Base-by-base conservation (phyloP, 2,329 filamentous ascomycete species). In the Cordyceps pruinosa region DNA sequence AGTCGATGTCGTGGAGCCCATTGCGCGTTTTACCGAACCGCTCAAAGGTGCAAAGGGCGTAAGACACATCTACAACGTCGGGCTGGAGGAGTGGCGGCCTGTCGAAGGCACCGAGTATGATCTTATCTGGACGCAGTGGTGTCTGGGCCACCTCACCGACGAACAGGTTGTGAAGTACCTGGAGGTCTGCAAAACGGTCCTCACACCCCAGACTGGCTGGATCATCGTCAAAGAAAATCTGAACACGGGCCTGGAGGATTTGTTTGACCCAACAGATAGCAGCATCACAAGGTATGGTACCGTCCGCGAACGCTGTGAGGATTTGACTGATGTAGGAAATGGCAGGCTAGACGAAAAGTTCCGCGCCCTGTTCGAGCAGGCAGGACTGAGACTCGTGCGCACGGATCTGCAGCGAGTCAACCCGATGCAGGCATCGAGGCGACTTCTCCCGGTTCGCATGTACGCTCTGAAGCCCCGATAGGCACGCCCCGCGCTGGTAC, bases 1-100 rank as follows among this genome's bases (percentile, higher is more conserved):
- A 2, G 86, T 96, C 5, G 93, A 97, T 68, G 79, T 95, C 19
- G 83, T 97, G 34, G 92, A 97, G 75, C 93, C 92, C 0, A 83
- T 96, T 21, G 75, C 78, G 63, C 90, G 91, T 67, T 96, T 97
- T 71, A 91, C 90, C 1, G 78, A 80, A n/a, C 74, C 77, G 19
- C 72, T 95, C 1, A 66, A 72, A 3, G 79, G 76, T 1, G 80
- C 78, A 42, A 69, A 83, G 1, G 87, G 87, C 1, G 74, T 85
- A 10, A 74, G 81, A 2, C 72, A 78, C 25, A 79, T 96, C 21
- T 87, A 84, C 72, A 90, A 88, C 62, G 72, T 86, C 1, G 89
- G 90, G 0, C 73, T 96, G 1, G 87, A 96, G 69, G 77, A 81
- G 26, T 95, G 89, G 89, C 59, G 64, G 12, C 75, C 79, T 1